Conservation (phyloP, 768 basidiomycete genomes). For the Leccinum obscurum region DNA sequence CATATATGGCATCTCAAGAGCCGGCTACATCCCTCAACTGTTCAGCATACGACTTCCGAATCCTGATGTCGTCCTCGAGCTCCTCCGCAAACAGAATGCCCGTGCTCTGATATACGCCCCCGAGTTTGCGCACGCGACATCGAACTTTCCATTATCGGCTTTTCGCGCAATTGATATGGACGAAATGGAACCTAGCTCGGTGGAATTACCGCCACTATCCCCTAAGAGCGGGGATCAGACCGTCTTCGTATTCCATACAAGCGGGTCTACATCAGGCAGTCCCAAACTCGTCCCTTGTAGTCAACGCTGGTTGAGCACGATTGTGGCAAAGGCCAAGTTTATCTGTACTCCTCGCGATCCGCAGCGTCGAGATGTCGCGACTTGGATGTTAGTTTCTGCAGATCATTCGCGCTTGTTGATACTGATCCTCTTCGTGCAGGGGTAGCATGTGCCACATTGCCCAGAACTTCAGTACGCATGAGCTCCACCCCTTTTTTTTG, state of each 20-base stretch:
- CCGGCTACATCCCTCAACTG: conserved; percentile 75
- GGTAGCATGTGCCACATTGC: conserved; percentile 85
- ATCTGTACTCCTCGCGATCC: conserved; percentile 49
- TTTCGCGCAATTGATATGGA: conserved; percentile 46
- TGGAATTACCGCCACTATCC: conserved; percentile 46
- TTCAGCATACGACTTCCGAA: conserved; percentile 79
- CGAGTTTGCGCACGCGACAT: conserved; percentile 48
- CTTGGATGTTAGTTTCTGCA: conserved; percentile 61
- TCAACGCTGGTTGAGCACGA: conserved; percentile 64
- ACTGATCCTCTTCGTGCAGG: conserved; percentile 47
- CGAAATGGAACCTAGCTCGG: conserved; percentile 37
- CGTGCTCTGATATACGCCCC: conserved; percentile 65
- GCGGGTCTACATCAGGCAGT: conserved; percentile 81
- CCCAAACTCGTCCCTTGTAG: conserved; percentile 77
- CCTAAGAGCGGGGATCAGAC: conserved; percentile 40
- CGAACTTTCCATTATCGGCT: conserved; percentile 47
- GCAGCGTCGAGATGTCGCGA: conserved; percentile 64
- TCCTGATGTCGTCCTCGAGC: conserved; percentile 67
- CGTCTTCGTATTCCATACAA: conserved; percentile 76
- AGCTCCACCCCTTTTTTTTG: conserved; percentile 15
- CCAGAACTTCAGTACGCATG: conserved; percentile 67
- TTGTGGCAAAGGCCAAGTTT: conserved; percentile 58
- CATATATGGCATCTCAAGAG: conserved; percentile 73
- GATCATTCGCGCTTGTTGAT: conserved; percentile 19
- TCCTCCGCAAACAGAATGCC: conserved; percentile 62